A percentile compares a stretch with the other conserved stretches of the same genome.
phyloP scores from a whole-genome alignment of 441 rosid genomes.

The Bruguiera hainesii region DNA sequence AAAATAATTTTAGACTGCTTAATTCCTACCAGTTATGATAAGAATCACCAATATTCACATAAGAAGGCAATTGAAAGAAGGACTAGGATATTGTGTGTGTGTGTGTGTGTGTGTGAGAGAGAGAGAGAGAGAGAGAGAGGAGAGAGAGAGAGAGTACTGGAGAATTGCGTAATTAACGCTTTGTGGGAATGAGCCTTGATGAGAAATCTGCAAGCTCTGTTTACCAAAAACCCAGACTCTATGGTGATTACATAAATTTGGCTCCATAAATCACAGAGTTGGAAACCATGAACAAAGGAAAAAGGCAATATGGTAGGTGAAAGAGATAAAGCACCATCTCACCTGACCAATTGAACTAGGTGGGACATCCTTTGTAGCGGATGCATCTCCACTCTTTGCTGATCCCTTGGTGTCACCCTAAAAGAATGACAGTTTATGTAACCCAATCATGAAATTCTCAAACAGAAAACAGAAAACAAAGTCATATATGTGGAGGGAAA shows the following conservation, averaged over 20 bases:
- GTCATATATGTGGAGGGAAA: background rate
- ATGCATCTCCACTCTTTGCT: conserved; percentile 58
- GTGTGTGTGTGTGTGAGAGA: background rate
- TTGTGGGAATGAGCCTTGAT: conserved; percentile 68
- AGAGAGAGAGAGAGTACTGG: conserved; percentile 52
- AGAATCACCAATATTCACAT: background rate
- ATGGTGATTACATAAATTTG: no score
- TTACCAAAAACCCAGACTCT: background rate
- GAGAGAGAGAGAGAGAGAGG: conserved; percentile 16
- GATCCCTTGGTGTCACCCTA: conserved; percentile 83
- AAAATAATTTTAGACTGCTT: background rate
- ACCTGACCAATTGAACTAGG: conserved; percentile 56
- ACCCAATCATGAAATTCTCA: background rate
- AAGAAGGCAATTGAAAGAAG: background rate
- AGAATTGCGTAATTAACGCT: conserved; percentile 56
- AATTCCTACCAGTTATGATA: background rate
- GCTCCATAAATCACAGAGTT: no score
- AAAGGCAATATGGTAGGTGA: no score
- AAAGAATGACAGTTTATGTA: conserved; percentile 12
- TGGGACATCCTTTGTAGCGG: conserved; percentile 55
- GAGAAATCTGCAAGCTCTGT: conserved; percentile 44
- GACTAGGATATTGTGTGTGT: background rate
- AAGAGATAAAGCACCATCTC: conserved; percentile 2
- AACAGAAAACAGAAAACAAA: conserved; percentile 1
- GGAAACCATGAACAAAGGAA: no score